Evolutionary conservation across 2,329 filamentous ascomycete genomes (phyloP).

Genomic region (Diaporthe velutina): DNA sequence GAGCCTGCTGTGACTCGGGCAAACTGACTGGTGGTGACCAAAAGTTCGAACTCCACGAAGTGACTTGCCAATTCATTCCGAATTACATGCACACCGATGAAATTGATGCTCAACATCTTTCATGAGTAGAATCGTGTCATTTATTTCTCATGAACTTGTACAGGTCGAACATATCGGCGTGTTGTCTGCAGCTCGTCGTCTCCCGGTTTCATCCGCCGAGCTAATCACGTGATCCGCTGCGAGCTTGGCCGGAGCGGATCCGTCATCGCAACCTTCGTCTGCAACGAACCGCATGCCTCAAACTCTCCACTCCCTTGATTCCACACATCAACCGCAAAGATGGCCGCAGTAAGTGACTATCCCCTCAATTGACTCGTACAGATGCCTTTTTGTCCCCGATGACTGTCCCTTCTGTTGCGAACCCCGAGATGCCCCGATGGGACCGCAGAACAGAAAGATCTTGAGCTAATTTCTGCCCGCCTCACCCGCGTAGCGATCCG

Average conservation of each 20-base stretch:
- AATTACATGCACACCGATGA: neutral
- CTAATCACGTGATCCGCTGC: slow-evolving; percentile 49
- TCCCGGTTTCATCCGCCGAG: slow-evolving; percentile 49
- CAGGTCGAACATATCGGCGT: too few relatives aligned
- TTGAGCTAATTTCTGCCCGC: slow-evolving; percentile 68
- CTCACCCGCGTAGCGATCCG: slow-evolving; percentile 80
- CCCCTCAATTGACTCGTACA: slow-evolving; percentile 44
- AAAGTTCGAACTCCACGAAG: neutral
- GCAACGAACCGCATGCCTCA: slow-evolving; percentile 28
- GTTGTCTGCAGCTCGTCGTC: neutral
- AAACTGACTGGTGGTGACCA: neutral
- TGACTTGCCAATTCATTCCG: neutral
- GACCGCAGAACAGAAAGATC: slow-evolving; percentile 20
- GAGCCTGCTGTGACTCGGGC: neutral
- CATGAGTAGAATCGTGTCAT: neutral
- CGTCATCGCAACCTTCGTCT: slow-evolving; percentile 33
- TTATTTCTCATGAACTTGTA: neutral
- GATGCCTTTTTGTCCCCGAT: neutral
- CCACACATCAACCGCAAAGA: slow-evolving; percentile 63
- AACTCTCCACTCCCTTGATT: slow-evolving; percentile 60
- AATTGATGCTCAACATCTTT: neutral
- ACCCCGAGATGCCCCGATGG: neutral
- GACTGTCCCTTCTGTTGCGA: neutral
- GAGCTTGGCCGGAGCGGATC: slow-evolving; percentile 33
- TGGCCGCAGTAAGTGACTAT: slow-evolving; percentile 71